Base-by-base conservation (phyloP, 2,329 filamentous ascomycete genomes). In the Talaromyces pinophilus region DNA sequence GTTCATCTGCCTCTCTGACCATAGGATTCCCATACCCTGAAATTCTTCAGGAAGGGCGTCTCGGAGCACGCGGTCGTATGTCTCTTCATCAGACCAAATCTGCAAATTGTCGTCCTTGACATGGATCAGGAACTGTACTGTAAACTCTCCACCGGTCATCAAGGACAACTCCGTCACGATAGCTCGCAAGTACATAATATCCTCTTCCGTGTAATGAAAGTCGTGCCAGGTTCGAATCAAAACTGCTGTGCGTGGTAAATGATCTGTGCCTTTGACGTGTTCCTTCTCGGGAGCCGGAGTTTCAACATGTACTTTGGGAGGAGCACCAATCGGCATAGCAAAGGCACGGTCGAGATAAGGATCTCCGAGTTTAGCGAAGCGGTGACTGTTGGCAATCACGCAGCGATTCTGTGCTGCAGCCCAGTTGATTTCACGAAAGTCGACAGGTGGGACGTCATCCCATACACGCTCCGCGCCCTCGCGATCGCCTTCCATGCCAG, bases 1-100 rank as follows among this genome's bases (percentile, higher is more conserved):
- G 63, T 90, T 84, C 93, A 98, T 97, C 78, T 97, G 93, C 28
- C 90, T 90, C 78, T 96, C 93, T 0, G 92, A 95, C 95, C 95
- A 99, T 6, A 98, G 84, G 0, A 92, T 96, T 22, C 91, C 91
- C 75, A 99, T 88, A 57, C 92, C 92, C 70, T 87, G 90, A 80
- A 99, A 97, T 74, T 99, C 95, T 70, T 88, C 84, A 0, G 95
- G 75, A 90, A 90, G 66, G 84, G 90, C 74, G 83, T 84, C 75
- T 85, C 83, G 81, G 89, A 97, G 60, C 83, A 94, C 86, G 17
- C 85, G 83, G 71, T 92, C 86, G 67, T 92, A 92, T 0, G 88
- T 90, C 38, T 86, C 84, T 19, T 90, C 87, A 72, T 95, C 92
- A 0, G 91, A 87, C 90, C 91, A 96, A 70, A 96, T 92, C 54